Percentiles rank a stretch among this genome's conserved stretches.
Evolutionary conservation across 306 rosid genomes (phyloP).

Genomic region (Myrica gale): DNA sequence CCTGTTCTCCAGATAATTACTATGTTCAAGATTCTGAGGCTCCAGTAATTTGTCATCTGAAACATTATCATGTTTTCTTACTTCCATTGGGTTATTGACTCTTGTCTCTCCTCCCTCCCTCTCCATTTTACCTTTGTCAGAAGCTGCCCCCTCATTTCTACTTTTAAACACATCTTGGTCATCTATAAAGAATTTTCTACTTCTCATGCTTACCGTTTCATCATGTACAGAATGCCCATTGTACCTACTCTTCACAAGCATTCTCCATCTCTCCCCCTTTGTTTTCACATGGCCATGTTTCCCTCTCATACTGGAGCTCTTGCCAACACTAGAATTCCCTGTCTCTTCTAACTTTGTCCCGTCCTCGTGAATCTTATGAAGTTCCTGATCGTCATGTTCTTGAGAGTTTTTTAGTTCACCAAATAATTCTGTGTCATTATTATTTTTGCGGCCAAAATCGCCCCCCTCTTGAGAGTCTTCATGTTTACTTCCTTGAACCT

Average conservation of each 20-base stretch:
- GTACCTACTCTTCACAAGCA: slow-evolving; percentile 29
- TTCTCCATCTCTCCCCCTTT: slow-evolving; percentile 49
- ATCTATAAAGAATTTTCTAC: slow-evolving; percentile 30
- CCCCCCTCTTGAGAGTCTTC: slow-evolving; percentile 28
- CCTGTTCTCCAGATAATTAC: slow-evolving; percentile 18
- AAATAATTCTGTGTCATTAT: slow-evolving; percentile 3
- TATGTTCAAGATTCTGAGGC: slow-evolving; percentile 25
- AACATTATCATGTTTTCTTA: neutral
- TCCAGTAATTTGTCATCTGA: slow-evolving; percentile 13
- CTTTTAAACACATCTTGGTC: slow-evolving; percentile 25
- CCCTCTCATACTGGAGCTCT: slow-evolving; percentile 21
- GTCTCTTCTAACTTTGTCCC: slow-evolving; percentile 19
- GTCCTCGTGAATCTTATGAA: slow-evolving; percentile 12
- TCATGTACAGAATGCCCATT: slow-evolving; percentile 26
- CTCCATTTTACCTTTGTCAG: slow-evolving; percentile 3
- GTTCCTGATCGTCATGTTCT: slow-evolving; percentile 20
- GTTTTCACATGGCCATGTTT: slow-evolving; percentile 34
- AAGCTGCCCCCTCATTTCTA: slow-evolving; percentile 20
- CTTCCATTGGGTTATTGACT: slow-evolving; percentile 19
- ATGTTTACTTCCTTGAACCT: slow-evolving; percentile 18
- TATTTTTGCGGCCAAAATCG: neutral
- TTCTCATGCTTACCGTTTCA: slow-evolving; percentile 23
- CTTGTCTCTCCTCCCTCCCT: slow-evolving; percentile 10
- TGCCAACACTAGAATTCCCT: slow-evolving; percentile 1
- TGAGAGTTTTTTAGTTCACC: slow-evolving; percentile 23